Evolutionary conservation across 2,329 filamentous ascomycete genomes (phyloP).

Genomic region (Chalaropsis thielavioides): DNA sequence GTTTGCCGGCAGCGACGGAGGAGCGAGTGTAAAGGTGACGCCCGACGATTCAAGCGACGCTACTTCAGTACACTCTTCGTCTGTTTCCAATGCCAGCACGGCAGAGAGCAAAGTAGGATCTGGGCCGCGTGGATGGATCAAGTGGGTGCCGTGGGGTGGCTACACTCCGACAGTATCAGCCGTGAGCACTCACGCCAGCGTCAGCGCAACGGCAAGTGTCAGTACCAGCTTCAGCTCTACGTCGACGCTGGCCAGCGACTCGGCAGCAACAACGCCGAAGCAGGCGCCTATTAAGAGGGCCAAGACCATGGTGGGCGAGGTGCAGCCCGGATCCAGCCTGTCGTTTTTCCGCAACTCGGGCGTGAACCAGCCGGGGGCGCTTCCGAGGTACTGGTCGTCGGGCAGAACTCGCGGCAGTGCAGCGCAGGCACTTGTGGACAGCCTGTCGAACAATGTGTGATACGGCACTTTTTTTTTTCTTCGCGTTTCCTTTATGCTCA

Average conservation of each 20-base stretch:
- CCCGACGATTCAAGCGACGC: slow-evolving; percentile 3
- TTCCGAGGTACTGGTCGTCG: slow-evolving; percentile 46
- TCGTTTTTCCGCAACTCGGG: slow-evolving; percentile 44
- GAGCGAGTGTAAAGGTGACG: not conserved
- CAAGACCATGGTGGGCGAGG: not conserved
- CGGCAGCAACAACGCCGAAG: not conserved
- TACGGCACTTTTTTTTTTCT: not conserved
- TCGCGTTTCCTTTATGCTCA: not conserved
- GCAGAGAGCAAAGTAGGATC: not conserved
- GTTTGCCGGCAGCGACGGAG: not conserved
- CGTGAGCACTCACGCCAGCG: not conserved
- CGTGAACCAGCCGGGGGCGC: slow-evolving; percentile 63
- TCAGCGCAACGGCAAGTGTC: not conserved
- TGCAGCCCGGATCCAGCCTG: slow-evolving; percentile 14
- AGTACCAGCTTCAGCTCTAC: slow-evolving; percentile 8
- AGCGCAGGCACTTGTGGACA: slow-evolving; percentile 10
- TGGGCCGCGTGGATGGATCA: slow-evolving; percentile 7
- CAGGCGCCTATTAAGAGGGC: slow-evolving; percentile 19
- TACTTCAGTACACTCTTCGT: slow-evolving; percentile 12
- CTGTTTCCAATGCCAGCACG: slow-evolving; percentile 5
- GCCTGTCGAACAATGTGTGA: not conserved
- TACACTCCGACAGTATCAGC: not conserved
- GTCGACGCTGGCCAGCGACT: not conserved
- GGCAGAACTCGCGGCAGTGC: slow-evolving; percentile 10
- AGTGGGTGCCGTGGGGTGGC: slow-evolving; percentile 16